Conservation (phyloP, 1,284 basidiomycete species). For the Trametes pubescens region DNA sequence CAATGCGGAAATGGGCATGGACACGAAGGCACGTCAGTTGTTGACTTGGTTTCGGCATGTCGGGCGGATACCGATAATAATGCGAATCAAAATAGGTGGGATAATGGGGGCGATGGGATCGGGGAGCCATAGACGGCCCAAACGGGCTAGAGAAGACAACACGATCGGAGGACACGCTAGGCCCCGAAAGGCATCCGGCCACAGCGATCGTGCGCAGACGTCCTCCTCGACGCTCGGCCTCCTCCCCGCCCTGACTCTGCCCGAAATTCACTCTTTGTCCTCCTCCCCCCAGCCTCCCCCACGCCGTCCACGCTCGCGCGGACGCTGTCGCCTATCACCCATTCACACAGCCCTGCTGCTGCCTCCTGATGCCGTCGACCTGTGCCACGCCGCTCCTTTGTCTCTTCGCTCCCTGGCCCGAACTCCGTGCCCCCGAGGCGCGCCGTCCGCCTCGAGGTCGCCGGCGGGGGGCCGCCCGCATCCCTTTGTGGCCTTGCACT, state of each 20-base stretch:
- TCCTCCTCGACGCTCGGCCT: background rate
- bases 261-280: constrained; percentile 15
- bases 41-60: constrained; percentile 15
- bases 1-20: constrained; percentile 21
- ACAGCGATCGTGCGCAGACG: constrained; percentile 14
- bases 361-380: constrained; percentile 9
- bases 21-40: constrained; percentile 20
- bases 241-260: constrained; percentile 10
- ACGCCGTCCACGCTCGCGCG: background rate
- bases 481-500: constrained; percentile 13
- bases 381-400: constrained; percentile 29
- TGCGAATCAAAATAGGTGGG: constrained; percentile 18
- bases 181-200: constrained; percentile 25
- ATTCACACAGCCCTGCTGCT: constrained; percentile 4
- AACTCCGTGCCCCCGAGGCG: constrained; percentile 13
- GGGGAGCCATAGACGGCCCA: constrained; percentile 8
- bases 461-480: constrained; percentile 3
- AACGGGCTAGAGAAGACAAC: constrained; percentile 18
- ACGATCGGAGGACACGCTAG: constrained; percentile 25
- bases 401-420: constrained; percentile 14
- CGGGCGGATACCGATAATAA: constrained; percentile 18
- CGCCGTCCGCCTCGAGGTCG: constrained; percentile 21
- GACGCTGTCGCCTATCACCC: constrained; percentile 24
- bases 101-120: constrained; percentile 24
- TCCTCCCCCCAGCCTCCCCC: background rate